A percentile compares a stretch with the other conserved stretches of the same genome.
phyloP scores from a whole-genome alignment of 139 green algal species.

The Chlorella vulgaris region DNA sequence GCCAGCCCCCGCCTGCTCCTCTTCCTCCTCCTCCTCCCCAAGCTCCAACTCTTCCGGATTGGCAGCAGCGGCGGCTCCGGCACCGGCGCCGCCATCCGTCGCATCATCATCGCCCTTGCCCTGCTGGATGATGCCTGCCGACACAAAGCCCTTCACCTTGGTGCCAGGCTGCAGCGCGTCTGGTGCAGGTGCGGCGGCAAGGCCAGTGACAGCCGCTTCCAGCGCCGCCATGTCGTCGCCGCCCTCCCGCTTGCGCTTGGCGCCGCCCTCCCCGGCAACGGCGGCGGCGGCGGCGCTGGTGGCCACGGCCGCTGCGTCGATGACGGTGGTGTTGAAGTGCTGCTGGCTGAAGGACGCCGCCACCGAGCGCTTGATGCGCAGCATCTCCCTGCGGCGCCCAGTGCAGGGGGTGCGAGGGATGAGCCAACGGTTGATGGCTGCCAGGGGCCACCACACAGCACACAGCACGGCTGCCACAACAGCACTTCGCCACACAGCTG shows the following conservation, averaged over 20 bases:
- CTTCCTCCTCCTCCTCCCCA: slow-evolving; percentile 66
- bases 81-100: slow-evolving; percentile 15
- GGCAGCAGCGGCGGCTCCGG: slow-evolving; percentile 12
- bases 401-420: background rate
- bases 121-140: slow-evolving; percentile 76
- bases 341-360: slow-evolving; percentile 78
- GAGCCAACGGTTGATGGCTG: too few relatives aligned
- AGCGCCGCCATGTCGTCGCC: slow-evolving; percentile 82
- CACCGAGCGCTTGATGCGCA: slow-evolving; percentile 94
- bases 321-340: slow-evolving; percentile 85
- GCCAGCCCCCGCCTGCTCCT: slow-evolving; percentile 46
- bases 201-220: slow-evolving; percentile 56
- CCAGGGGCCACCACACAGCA: background rate
- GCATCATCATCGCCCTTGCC: slow-evolving; percentile 11
- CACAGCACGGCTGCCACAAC: background rate
- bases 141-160: slow-evolving; percentile 81
- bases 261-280: background rate
- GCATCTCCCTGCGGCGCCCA: slow-evolving; percentile 91
- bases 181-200: slow-evolving; percentile 18
- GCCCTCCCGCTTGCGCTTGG: slow-evolving; percentile 45
- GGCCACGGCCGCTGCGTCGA: slow-evolving; percentile 63
- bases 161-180: slow-evolving; percentile 43
- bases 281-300: slow-evolving; percentile 14
- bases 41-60: slow-evolving; percentile 97
- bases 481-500: too few relatives aligned